Conservation (phyloP, 768 basidiomycete species). For the Leccinum barrowsii region DNA sequence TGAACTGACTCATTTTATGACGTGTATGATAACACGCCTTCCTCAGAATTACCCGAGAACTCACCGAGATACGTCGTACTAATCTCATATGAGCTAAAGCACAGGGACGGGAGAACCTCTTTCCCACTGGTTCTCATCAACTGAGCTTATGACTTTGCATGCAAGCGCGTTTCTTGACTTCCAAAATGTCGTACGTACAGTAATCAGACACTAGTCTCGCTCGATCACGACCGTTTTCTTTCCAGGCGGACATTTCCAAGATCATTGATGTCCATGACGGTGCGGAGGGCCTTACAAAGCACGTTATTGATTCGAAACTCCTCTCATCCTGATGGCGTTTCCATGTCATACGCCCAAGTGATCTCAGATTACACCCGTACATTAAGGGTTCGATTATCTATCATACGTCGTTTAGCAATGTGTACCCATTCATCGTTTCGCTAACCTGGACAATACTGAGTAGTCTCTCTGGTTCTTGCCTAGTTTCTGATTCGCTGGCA, state of each 20-base stretch:
- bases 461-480: constrained; percentile 5
- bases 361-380: neutral
- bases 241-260: constrained; percentile 71
- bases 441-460: neutral
- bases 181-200: constrained; percentile 61
- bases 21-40: neutral
- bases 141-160: constrained; percentile 79
- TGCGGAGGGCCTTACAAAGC: constrained; percentile 74
- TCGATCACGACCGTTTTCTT: constrained; percentile 1
- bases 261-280: constrained; percentile 82
- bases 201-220: neutral
- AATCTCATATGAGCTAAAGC: constrained; percentile 76
- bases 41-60: constrained; percentile 79
- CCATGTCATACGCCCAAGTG: neutral
- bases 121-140: constrained; percentile 85
- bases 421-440: neutral
- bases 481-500: neutral
- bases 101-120: constrained; percentile 78
- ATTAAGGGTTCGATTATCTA: neutral
- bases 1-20: neutral
- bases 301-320: constrained; percentile 62
- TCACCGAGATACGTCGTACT: constrained; percentile 77
- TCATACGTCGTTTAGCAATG: neutral
- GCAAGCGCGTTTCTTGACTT: constrained; percentile 81
- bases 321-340: constrained; percentile 12